These are phyloP conservation scores for Gymnopus androsaceus DNA, from an alignment of 1,284 basidiomycete genomes.

Conservation along the genomic window DNA sequence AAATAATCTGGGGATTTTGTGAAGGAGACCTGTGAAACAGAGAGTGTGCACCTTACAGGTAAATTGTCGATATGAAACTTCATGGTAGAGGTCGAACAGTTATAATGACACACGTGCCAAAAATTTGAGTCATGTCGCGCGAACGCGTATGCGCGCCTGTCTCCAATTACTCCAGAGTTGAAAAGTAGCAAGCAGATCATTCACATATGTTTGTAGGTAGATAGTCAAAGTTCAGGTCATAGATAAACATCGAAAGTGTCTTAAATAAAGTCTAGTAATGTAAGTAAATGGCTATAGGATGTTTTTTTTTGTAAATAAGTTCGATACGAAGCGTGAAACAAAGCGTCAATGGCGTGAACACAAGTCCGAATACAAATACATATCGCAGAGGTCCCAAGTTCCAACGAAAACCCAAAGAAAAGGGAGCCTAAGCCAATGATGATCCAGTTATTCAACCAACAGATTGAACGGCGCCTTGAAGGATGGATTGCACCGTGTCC, in stretches of 20 bases:
- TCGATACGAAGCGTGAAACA: not conserved
- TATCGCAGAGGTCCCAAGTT: not conserved
- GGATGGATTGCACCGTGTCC: not conserved
- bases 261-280: not conserved
- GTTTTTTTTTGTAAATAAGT: too few relatives aligned
- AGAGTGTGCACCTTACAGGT: slow-evolving; percentile 54
- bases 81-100: slow-evolving; percentile 51
- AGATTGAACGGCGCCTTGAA: slow-evolving; percentile 3
- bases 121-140: not conserved
- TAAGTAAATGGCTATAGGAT: too few relatives aligned
- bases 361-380: not conserved
- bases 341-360: slow-evolving; percentile 1
- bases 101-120: not conserved
- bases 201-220: too few relatives aligned
- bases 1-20: slow-evolving; percentile 64
- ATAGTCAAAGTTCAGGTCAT: not conserved
- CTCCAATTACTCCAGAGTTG: too few relatives aligned
- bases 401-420: not conserved
- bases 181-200: too few relatives aligned
- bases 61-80: slow-evolving; percentile 96
- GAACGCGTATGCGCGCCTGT: not conserved
- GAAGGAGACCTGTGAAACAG: slow-evolving; percentile 8
- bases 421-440: not conserved
- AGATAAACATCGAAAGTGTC: not conserved
- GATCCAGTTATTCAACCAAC: not conserved